Base-by-base conservation (phyloP, 805 yeast species). In the Candida broadrunensis region DNA sequence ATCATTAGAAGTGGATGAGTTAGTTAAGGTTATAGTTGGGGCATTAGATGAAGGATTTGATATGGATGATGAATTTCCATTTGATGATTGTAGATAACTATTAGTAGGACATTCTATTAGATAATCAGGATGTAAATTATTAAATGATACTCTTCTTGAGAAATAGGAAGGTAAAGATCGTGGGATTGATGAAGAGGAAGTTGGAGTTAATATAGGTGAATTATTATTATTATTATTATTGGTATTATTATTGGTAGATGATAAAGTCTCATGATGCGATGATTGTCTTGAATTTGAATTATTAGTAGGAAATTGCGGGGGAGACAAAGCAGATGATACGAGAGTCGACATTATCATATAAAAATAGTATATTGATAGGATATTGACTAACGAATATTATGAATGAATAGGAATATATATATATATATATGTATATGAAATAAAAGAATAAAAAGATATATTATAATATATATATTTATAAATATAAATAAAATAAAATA, bases 81-180 rank as follows among this genome's bases (percentile, higher is more conserved):
- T 17, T 12, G 13, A 8, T 11, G 15, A 4, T 36, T 14, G 21
- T 7, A 25, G 5, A 25, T 25, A 29, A 29, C 18, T 29, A 29
- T 29, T 29, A 18, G 32, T 5, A 14, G 32, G 32, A 29, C 32
- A 14, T 29, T 29, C 32, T 14, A 14, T 5, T 8, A 15, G 18
- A 15, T 41, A 38, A 49, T 41, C 62, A 5, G 69, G 69, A 30
- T 60, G 54, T 33, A 72, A 48, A 45, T 70, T 70, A 48, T 68
- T 70, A 56, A 73, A 73, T 12, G 76, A 70, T 2, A 73, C 78
- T 35, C 76, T 52, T 38, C 74, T 46, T 11, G 70, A 41, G 35
- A 40, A 50, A 35, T 31, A 42, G 25, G 44, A 37, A 25, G 39
- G 26, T 20, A 16, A 19, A n/a, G 33, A 21, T 21, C 14, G 25